A percentile compares a stretch with the other conserved stretches of the same genome.
Evolutionary conservation across 2,329 filamentous ascomycete species (phyloP).

Genomic region (Tetracladium maxilliforme): DNA sequence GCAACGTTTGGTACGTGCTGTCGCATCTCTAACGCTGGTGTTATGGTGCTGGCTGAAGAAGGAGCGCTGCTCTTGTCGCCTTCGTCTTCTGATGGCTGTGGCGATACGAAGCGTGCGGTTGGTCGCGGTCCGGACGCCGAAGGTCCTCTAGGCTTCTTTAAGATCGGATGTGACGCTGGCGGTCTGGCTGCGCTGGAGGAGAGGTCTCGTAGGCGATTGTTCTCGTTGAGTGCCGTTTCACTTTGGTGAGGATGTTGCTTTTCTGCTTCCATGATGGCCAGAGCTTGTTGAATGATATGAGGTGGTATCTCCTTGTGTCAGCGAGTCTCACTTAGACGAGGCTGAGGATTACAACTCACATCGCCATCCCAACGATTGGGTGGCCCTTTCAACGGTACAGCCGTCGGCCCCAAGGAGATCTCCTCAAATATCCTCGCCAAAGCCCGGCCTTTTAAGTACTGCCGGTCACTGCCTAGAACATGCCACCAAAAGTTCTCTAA

Average conservation of each 20-base stretch:
- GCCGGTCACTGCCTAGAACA: conserved; percentile 37
- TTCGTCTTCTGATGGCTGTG: conserved; percentile 29
- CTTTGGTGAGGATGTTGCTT: neutral
- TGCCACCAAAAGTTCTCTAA: conserved; percentile 55
- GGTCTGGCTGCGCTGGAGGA: conserved; percentile 9
- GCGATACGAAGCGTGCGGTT: conserved; percentile 46
- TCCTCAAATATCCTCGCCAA: conserved; percentile 40
- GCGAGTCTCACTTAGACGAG: conserved; percentile 8
- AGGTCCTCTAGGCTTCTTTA: conserved; percentile 42
- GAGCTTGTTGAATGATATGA: conserved; percentile 10
- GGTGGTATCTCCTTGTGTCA: conserved; percentile 5
- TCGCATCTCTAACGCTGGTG: conserved; percentile 4
- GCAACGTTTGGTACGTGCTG: conserved; percentile 4
- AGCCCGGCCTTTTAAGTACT: conserved; percentile 32
- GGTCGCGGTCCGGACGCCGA: conserved; percentile 36
- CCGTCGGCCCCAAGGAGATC: conserved; percentile 41
- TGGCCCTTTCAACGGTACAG: conserved; percentile 38
- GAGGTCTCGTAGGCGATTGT: neutral
- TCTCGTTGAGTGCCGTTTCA: neutral
- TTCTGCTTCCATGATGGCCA: neutral
- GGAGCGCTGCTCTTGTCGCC: conserved; percentile 19
- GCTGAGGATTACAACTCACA: conserved; percentile 5
- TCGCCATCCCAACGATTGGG: conserved; percentile 33
- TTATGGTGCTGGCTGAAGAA: conserved; percentile 24
- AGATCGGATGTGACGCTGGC: conserved; percentile 37